These are phyloP conservation scores for Tricholoma sp. DNA, from an alignment of 768 basidiomycete genomes.

Conservation along the genomic window DNA sequence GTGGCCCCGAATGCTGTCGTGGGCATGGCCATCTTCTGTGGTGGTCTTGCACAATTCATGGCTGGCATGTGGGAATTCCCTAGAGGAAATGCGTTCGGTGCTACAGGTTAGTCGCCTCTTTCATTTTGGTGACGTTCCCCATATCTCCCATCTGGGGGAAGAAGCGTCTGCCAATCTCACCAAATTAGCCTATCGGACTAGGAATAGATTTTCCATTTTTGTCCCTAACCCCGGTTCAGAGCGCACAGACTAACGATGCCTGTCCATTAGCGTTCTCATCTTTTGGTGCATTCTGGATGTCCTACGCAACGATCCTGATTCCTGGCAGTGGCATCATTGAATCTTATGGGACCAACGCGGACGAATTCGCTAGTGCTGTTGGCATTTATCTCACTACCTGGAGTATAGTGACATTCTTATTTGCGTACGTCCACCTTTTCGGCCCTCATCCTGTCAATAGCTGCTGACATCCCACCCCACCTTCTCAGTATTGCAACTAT, in stretches of 20 bases:
- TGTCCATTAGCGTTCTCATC: conserved; percentile 61
- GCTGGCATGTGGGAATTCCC: conserved; percentile 91
- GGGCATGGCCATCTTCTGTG: conserved; percentile 83
- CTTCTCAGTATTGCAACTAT: conserved; percentile 31
- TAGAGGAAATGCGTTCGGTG: conserved; percentile 65
- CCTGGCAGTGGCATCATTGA: conserved; percentile 59
- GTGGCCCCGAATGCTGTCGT: conserved; percentile 62
- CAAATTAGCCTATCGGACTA: not conserved
- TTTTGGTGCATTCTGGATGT: conserved; percentile 88
- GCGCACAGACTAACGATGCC: conserved; percentile 4
- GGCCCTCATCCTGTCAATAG: not conserved
- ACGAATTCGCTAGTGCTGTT: conserved; percentile 49
- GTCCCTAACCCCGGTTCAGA: no score
- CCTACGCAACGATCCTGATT: conserved; percentile 67
- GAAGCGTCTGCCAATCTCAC: no score
- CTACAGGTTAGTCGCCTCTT: conserved; percentile 52
- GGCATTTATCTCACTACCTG: conserved; percentile 74
- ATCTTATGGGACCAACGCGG: conserved; percentile 38
- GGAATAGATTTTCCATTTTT: no score
- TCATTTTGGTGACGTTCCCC: no score
- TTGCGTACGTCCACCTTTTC: conserved; percentile 44
- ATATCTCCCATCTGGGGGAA: no score
- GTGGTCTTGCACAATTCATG: conserved; percentile 79
- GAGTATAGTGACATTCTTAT: conserved; percentile 66
- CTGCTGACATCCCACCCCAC: not conserved